These are phyloP conservation scores for Macrocybe gigantea DNA, from an alignment of 768 basidiomycete genomes.

Conservation along the genomic window DNA sequence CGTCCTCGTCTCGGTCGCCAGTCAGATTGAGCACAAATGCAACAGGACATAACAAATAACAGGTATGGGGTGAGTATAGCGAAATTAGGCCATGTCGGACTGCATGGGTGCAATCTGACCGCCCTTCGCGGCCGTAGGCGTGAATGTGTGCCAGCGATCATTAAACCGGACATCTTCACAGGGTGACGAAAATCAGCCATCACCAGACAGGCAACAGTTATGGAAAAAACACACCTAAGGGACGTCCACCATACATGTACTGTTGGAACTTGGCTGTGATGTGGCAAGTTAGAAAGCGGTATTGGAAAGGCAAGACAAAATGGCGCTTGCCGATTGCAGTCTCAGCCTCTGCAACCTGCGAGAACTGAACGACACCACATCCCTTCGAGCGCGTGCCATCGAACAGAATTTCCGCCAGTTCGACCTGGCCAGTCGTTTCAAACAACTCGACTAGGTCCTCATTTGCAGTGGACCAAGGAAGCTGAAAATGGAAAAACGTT, in stretches of 20 bases:
- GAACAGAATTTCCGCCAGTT: slow-evolving; percentile 90
- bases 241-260: slow-evolving; percentile 92
- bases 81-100: slow-evolving; percentile 32
- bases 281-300: slow-evolving; percentile 1
- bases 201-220: neutral
- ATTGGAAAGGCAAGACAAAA: neutral
- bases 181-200: neutral
- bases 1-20: no score
- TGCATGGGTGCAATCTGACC: slow-evolving; percentile 67
- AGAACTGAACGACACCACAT: slow-evolving; percentile 93
- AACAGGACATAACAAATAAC: no score
- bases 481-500: slow-evolving; percentile 32
- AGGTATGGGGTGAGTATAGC: no score
- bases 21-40: no score
- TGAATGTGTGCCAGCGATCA: slow-evolving; percentile 92
- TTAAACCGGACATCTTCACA: slow-evolving; percentile 85
- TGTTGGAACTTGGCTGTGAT: slow-evolving; percentile 82
- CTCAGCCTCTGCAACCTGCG: slow-evolving; percentile 82
- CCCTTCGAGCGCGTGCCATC: slow-evolving; percentile 93
- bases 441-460: slow-evolving; percentile 98
- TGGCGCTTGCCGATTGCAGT: slow-evolving; percentile 74
- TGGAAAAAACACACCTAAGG: slow-evolving; percentile 51
- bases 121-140: slow-evolving; percentile 84
- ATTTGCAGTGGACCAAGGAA: slow-evolving; percentile 99
- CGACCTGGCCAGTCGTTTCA: slow-evolving; percentile 94